Percentiles rank a stretch among this genome's conserved stretches.
phyloP scores from a whole-genome alignment of 352 stramenopile genomes.

The Globisporangium rhizosaccharum region DNA sequence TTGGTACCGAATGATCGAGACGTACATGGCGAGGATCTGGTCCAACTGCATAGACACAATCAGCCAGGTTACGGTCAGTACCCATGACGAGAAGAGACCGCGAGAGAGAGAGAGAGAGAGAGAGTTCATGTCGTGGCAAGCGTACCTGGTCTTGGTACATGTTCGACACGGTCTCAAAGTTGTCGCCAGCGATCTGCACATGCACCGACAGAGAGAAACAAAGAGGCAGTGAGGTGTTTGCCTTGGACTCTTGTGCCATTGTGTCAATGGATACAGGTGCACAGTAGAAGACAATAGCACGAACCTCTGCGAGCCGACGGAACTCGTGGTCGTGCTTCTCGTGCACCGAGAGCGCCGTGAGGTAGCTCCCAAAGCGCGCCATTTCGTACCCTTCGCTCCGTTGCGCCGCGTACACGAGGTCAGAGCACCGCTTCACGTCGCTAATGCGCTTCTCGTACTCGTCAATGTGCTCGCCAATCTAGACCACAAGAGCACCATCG shows the following conservation, averaged over 20 bases:
- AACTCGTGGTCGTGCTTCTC: conserved; percentile 75
- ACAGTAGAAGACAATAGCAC: neutral
- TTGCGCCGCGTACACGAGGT: conserved; percentile 76
- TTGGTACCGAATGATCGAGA: conserved; percentile 83
- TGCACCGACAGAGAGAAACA: neutral
- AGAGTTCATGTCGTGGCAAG: neutral
- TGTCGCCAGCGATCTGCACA: conserved; percentile 54
- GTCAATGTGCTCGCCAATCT: conserved; percentile 85
- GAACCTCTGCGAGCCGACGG: conserved; percentile 63
- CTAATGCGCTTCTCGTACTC: conserved; percentile 81
- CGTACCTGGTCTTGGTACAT: conserved; percentile 82
- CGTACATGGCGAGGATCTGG: conserved; percentile 81
- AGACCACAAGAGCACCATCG: conserved; percentile 1
- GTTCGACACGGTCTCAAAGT: conserved; percentile 84
- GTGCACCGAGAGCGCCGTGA: conserved; percentile 67
- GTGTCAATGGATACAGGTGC: neutral
- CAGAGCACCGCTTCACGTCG: conserved; percentile 77
- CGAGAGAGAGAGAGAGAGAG: too few species aligned
- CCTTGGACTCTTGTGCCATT: too few species aligned
- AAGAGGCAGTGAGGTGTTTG: neutral
- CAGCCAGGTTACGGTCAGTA: neutral
- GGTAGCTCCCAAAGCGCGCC: conserved; percentile 81
- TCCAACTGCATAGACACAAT: conserved; percentile 38
- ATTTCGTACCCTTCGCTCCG: conserved; percentile 82
- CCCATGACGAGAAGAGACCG: too few species aligned